Evolutionary conservation across 2,329 filamentous ascomycete genomes (phyloP).

Genomic region (Ophiognomonia clavigignenti-juglandacearum): DNA sequence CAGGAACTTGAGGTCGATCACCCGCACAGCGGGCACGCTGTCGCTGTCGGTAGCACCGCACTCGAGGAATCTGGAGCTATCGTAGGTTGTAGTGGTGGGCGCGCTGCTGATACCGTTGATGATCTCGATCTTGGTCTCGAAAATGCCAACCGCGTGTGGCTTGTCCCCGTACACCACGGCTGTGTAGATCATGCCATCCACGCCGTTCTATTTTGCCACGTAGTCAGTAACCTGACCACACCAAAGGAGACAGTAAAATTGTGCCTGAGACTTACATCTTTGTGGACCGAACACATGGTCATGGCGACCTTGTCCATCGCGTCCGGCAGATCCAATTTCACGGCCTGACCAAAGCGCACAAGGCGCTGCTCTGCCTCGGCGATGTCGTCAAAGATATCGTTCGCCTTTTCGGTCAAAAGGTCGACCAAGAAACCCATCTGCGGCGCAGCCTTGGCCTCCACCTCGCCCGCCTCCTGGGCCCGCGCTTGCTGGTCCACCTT

Average conservation of each 20-base stretch:
- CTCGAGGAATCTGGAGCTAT: background rate
- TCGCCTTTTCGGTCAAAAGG: slow-evolving; percentile 53
- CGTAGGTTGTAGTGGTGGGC: slow-evolving; percentile 27
- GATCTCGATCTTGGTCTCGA: slow-evolving; percentile 47
- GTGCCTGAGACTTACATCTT: slow-evolving; percentile 28
- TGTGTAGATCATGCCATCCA: slow-evolving; percentile 32
- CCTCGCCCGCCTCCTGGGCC: slow-evolving; percentile 39
- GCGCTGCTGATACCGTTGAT: slow-evolving; percentile 55
- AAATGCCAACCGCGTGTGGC: slow-evolving; percentile 30
- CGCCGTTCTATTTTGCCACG: slow-evolving; percentile 5
- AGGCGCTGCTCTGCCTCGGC: slow-evolving; percentile 65
- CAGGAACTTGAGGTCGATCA: slow-evolving; percentile 62
- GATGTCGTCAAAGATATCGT: slow-evolving; percentile 60
- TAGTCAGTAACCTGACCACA: background rate
- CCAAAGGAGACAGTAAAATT: background rate
- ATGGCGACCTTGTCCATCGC: slow-evolving; percentile 37
- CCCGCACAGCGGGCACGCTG: background rate
- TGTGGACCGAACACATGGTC: slow-evolving; percentile 41
- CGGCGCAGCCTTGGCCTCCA: slow-evolving; percentile 47
- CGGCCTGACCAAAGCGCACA: slow-evolving; percentile 59
- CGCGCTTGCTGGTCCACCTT: slow-evolving; percentile 45
- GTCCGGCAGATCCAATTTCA: slow-evolving; percentile 33
- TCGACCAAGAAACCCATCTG: slow-evolving; percentile 60
- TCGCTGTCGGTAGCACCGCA: background rate
- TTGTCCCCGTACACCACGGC: slow-evolving; percentile 35